Evolutionary conservation across 1,284 basidiomycete genomes (phyloP), one percentile per base, ranked within the genome.

Genomic region (Hypsizygus ulmarius): DNA sequence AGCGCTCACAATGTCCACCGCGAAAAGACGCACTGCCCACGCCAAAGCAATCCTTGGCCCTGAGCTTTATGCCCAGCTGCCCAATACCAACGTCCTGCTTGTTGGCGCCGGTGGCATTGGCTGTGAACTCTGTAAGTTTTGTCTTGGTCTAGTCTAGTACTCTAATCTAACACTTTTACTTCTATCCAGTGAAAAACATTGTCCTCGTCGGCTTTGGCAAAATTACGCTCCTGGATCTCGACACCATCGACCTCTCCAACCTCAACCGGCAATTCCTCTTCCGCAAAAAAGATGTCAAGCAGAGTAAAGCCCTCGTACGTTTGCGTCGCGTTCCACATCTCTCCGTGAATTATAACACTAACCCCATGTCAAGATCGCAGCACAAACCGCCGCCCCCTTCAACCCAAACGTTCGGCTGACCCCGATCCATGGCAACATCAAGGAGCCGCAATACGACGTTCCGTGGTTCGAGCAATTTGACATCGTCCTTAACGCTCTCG

Each of bases 171-270:
- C 11, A n/a, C 34, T 18, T 35, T 53, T n/a, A 54, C 21, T 15
- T 25, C 27, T 39, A 19, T 48, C 5, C 62, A 95, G 92, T 99
- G 58, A 99, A 99, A 73, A 97, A 98, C 65, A 79, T 98, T 48
- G 95, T 97, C 18, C 72, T 96, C 39, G 87, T 91, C 3, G 96
- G 96, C 15, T 97, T 98, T 59, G 89, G 87, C 27, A 77, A 93
- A 61, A 94, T 98, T 54, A 95, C 96, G 0, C 73, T 94, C 59
- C 79, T 99, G 55, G 97, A 99, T 71, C 78, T 99, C 51, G 97
- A 99, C 71, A 99, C 96, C 5, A 99, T 99, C 68, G 97, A 99
- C 77, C 79, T 99, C 27, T 97, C 94, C 44, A 99, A 99, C 66
- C 76, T 99, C 44, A 99, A 99, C 65, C 82, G 97, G 16, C 97